Base-by-base conservation (phyloP, 78 protist genomes). In the Dictyostelium citrinum region DNA sequence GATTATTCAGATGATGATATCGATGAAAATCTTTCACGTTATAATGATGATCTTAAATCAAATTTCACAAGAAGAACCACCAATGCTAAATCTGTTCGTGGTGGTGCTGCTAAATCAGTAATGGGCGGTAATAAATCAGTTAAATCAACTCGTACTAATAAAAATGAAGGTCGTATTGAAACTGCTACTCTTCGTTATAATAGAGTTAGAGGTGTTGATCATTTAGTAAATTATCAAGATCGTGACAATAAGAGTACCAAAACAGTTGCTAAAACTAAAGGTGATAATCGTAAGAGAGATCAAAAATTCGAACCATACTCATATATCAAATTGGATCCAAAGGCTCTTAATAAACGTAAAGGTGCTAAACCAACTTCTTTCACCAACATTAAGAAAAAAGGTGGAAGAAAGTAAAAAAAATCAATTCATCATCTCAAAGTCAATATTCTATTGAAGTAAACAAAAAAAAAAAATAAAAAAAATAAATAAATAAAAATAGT, bases 281-380 rank as follows among this genome's bases (percentile, higher is more conserved):
- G 92, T 43, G 92, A 86, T 37, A 51, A 61, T n/a, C 80, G 71
- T n/a, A 86, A 86, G 22, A 31, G 27, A 10, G 46, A 39, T 37
- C 49, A 31, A 22, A 77, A 74, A 58, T 55, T 33, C n/a, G 84
- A 91, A 27, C 95, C 95, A 76, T 91, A 35, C 16, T 88, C 95
- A 16, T 91, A 91, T 70, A 82, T 91, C 70, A 75, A 78, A 35
- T 49, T 91, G 64, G 95, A 91, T 79, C 82, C 95, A 58, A 91
- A 74, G 39, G 24, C 78, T 11, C 55, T 91, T 20, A 91, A 91
- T 61, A 91, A 91, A 68, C 71, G 95, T 43, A 70, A 33, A 70
- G 77, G 77, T 10, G 8, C 37, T 5, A 70, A 33, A 70, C 77
- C 77, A 70, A 29, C 77, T 6, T 11, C 77, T 31, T 70, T 70